Evolutionary conservation across 345 rosid species (phyloP).

Genomic region (Nasturtium officinale): DNA sequence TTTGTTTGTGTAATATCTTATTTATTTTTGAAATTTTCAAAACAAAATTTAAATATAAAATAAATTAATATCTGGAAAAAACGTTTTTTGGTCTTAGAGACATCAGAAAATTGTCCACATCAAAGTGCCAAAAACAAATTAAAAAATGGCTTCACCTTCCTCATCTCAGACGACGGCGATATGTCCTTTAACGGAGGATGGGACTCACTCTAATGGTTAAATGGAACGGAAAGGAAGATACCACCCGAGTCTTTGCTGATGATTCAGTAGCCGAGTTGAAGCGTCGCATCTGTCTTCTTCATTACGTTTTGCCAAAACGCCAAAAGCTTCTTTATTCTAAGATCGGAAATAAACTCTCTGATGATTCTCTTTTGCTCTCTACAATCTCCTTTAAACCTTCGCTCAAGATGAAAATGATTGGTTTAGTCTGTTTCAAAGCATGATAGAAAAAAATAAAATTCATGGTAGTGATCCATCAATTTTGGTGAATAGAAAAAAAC

Average conservation of each 20-base stretch:
- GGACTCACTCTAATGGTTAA: slow-evolving; percentile 79
- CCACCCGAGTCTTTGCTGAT: slow-evolving; percentile 80
- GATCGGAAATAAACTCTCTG: slow-evolving; percentile 80
- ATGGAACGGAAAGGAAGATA: slow-evolving; percentile 94
- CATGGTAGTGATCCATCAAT: not conserved
- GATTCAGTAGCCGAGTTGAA: slow-evolving; percentile 92
- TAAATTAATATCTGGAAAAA: no score
- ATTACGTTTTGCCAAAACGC: slow-evolving; percentile 82
- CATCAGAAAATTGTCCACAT: no score
- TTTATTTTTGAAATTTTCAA: no score
- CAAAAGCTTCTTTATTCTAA: slow-evolving; percentile 98
- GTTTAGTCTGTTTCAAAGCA: slow-evolving; percentile 38
- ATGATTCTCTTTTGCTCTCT: slow-evolving; percentile 71
- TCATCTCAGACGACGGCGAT: slow-evolving; percentile 35
- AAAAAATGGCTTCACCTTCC: slow-evolving; percentile 32
- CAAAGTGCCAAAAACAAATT: no score
- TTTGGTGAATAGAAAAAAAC: not conserved
- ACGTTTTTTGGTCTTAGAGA: no score
- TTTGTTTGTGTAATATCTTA: no score
- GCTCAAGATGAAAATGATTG: slow-evolving; percentile 96
- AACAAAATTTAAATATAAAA: no score
- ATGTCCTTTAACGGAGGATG: slow-evolving; percentile 53
- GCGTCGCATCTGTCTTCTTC: slow-evolving; percentile 82
- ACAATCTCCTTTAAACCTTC: slow-evolving; percentile 79
- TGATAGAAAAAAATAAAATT: no score